These are phyloP conservation scores for Rhynchosporium agropyri DNA, from an alignment of 2,329 filamentous ascomycete genomes.

Conservation along the genomic window DNA sequence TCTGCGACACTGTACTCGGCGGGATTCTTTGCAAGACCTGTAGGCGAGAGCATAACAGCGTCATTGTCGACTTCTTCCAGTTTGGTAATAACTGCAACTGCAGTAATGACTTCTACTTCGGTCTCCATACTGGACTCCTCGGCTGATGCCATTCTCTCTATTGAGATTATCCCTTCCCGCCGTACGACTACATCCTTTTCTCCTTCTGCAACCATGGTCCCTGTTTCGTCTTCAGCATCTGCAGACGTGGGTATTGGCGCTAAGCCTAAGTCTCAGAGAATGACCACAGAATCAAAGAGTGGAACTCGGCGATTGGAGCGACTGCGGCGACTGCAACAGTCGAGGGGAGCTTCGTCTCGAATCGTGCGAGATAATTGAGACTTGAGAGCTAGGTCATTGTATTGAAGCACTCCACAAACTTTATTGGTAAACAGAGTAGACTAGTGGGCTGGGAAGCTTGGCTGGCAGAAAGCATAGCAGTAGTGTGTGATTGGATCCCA, in stretches of 20 bases:
- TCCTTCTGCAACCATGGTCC: not conserved
- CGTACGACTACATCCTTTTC: not conserved
- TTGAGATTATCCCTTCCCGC: constrained; percentile 2
- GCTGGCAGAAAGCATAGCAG: too few relatives aligned
- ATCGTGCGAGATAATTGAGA: too few relatives aligned
- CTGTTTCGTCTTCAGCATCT: not conserved
- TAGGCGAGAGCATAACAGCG: not conserved
- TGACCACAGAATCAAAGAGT: not conserved
- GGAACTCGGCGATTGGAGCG: not conserved
- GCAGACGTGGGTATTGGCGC: not conserved
- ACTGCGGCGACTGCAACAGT: too few relatives aligned
- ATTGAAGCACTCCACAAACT: too few relatives aligned
- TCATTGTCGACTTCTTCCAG: not conserved
- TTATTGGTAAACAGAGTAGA: too few relatives aligned
- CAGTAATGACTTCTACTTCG: not conserved
- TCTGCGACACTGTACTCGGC: not conserved
- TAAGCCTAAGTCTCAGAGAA: not conserved
- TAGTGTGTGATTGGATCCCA: too few relatives aligned
- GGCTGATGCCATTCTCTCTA: not conserved
- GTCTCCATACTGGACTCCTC: not conserved
- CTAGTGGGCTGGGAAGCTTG: too few relatives aligned
- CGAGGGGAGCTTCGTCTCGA: too few relatives aligned
- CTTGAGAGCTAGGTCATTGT: too few relatives aligned
- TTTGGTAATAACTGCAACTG: not conserved
- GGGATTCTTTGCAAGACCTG: not conserved